phyloP scores from a whole-genome alignment of 2,329 filamentous ascomycete genomes.

The Xylaria sp. region DNA sequence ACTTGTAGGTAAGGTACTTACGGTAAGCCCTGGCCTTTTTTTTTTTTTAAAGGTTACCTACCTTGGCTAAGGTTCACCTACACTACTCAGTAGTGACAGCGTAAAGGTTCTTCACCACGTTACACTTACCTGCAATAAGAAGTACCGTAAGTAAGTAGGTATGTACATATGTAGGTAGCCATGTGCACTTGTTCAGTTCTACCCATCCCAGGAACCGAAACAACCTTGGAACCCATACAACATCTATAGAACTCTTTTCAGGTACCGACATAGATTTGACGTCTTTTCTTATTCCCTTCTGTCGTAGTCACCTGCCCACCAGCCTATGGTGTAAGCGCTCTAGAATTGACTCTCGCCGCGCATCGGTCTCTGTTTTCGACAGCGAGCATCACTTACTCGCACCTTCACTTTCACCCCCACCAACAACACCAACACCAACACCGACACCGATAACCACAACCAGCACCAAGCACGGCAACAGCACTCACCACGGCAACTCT shows the following conservation, averaged over 20 bases:
- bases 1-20: neutral
- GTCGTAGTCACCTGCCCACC: neutral
- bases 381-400: neutral
- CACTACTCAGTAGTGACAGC: neutral
- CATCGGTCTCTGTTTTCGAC: neutral
- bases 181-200: conserved; percentile 6
- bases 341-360: neutral
- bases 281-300: conserved; percentile 9
- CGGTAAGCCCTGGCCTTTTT: neutral
- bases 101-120: neutral
- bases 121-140: no score
- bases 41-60: neutral
- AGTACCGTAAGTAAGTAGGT: no score
- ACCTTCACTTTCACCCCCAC: neutral
- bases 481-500: conserved; percentile 6
- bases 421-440: neutral
- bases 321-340: neutral
- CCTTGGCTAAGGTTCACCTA: neutral
- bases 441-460: conserved; percentile 1
- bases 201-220: conserved; percentile 10
- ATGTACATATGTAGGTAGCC: no score
- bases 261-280: conserved; percentile 16
- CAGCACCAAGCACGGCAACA: conserved; percentile 3
- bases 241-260: conserved; percentile 24
- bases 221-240: conserved; percentile 20